phyloP scores from a whole-genome alignment of 495 filamentous ascomycete species.

The Sphaerosporella brunnea region DNA sequence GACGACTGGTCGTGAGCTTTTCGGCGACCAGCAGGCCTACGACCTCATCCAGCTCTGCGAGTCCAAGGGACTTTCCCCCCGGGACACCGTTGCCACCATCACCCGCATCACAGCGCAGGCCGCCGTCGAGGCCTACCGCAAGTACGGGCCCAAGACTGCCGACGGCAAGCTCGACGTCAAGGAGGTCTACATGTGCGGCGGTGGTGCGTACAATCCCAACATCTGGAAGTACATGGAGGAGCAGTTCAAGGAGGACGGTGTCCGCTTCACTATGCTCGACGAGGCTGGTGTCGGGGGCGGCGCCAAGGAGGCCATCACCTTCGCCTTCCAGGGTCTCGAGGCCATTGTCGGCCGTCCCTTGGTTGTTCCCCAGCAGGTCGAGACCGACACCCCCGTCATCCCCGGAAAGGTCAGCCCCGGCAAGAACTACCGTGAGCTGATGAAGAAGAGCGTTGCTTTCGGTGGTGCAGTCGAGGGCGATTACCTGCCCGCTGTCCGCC shows the following conservation, averaged over 20 bases:
- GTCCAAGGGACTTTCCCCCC: constrained; percentile 29
- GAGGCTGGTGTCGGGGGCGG: constrained; percentile 36
- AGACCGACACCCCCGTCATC: constrained; percentile 33
- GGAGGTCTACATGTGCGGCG: constrained; percentile 44
- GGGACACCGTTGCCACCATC: constrained; percentile 38
- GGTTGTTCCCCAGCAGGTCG: constrained; percentile 36
- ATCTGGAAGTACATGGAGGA: constrained; percentile 36
- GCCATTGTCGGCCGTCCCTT: constrained; percentile 35
- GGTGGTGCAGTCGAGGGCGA: constrained; percentile 28
- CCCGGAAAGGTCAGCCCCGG: constrained; percentile 38
- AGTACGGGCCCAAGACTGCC: constrained; percentile 31
- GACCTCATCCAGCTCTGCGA: constrained; percentile 33
- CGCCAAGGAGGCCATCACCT: constrained; percentile 42
- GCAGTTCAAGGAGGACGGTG: constrained; percentile 32
- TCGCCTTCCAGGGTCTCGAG: constrained; percentile 41
- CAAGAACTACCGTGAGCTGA: constrained; percentile 36
- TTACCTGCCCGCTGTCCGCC: constrained; percentile 33
- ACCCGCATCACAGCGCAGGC: constrained; percentile 40
- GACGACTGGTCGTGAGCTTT: constrained; percentile 42
- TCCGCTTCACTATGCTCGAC: constrained; percentile 35
- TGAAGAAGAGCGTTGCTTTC: constrained; percentile 35
- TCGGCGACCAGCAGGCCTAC: constrained; percentile 36
- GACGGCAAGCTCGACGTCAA: constrained; percentile 31
- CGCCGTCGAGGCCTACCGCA: constrained; percentile 38
- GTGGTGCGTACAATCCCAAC: constrained; percentile 40